Base-by-base conservation (phyloP, 306 rosid species). In the Vachellia pachyceras region DNA sequence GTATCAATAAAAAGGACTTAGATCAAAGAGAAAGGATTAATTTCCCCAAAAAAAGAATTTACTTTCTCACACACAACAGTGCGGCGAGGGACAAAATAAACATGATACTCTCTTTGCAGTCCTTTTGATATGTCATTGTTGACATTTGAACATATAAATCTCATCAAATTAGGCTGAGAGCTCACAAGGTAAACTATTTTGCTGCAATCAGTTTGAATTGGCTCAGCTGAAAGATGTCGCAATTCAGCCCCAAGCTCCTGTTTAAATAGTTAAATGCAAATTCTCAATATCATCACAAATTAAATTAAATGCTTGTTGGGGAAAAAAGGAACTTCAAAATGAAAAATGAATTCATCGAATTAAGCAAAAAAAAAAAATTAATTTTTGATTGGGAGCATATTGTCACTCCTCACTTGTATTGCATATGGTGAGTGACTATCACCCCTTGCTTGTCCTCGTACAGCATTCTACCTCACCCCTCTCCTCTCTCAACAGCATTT, bases 201-300 rank as follows among this genome's bases (percentile, higher is more conserved):
- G 88, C 77, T 82, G 69, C 97, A 84, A 68, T 95, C 99, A 12
- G 91, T 90, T 85, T 93, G 98, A 86, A 93, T 72, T 3, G 94
- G 91, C 3, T 93, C 98, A 23, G 93, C 90, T 44, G 99, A 90
- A 79, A 95, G 96, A 88, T 93, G 92, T 13, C 96, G 97, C 88
- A 95, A 77, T 73, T 95, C 99, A 69, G 90, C 89, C 47, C 99
- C 99, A 84, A 93, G 94, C 75, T 92, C 99, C 98, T 95, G 93
- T 79, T 85, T 50, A 65, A 41, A 15, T 81, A 82, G 41, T 75
- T 69, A 64, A 80, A 25, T 60, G 9, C 3, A 6, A 6, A 58
- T 39, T 57, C 88, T 82, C 82, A 77, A 29, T 36, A 71, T 69
- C 52, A 69, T 39, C 52, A 60, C 65, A 75, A 3, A 14, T n/a